Base-by-base conservation (phyloP, 805 yeast genomes). In the Nakazawaea wickerhamii region DNA sequence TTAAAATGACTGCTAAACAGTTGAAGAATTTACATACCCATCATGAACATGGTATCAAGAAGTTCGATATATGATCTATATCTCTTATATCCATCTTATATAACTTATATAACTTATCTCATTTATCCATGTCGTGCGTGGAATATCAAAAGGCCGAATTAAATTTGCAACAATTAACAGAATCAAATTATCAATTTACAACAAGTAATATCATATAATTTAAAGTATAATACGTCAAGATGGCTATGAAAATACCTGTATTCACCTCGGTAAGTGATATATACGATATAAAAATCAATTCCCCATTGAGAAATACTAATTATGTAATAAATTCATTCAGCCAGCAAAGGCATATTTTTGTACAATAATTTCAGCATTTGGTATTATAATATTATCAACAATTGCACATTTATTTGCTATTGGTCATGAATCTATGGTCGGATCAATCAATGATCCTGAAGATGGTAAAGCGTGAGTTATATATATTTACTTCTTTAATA, bases 311-410 rank as follows among this genome's bases (percentile, higher is more conserved):
- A n/a, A n/a, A n/a, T n/a, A n/a, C n/a, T n/a, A n/a, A n/a, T n/a
- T n/a, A n/a, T n/a, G n/a, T n/a, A n/a, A 38, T 14, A 27, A 37
- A 4, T 17, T 14, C 10, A 17, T 30, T 27, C 40, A 80, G 84
- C 68, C 93, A 38, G 85, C 80, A 21, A 81, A 86, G 57, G 98
- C 99, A 19, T 91, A 95, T 86, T 88, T 86, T 63, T 91, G 99
- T 61, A 91, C 98, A 35, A 75, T 91, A 32, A 71, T 93, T 35
- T 89, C 97, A 38, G 89, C 93, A 13, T 91, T 91, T 61, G 99
- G 95, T 45, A 80, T 91, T 26, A 83, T 88, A 36, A 93, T 91
- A 44, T 75, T 91, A 37, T 74, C 95, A 9, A 84, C 86, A 44
- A 77, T 91, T 53, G 99, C 95, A 15, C 77, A 79, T 51, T 71